Percentiles rank a stretch among this genome's conserved stretches.
Evolutionary conservation across 345 rosid species (phyloP).

Genomic region (Citrus reticulata): DNA sequence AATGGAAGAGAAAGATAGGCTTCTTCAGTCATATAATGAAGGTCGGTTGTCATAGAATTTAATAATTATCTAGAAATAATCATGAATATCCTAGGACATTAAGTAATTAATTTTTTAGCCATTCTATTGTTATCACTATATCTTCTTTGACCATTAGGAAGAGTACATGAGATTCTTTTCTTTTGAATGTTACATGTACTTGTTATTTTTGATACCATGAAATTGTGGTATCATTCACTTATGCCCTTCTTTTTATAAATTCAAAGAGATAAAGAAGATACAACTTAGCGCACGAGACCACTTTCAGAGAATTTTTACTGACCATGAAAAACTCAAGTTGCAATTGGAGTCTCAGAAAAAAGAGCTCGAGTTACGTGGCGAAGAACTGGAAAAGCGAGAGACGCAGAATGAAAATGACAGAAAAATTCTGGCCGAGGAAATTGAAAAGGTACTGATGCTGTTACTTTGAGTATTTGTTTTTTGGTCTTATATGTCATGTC

Average conservation of each 20-base stretch:
- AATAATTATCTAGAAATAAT: slow-evolving; percentile 1
- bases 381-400: slow-evolving; percentile 76
- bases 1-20: slow-evolving; percentile 76
- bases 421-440: slow-evolving; percentile 58
- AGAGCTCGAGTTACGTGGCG: slow-evolving; percentile 68
- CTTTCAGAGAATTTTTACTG: slow-evolving; percentile 68
- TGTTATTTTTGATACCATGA: background rate
- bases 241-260: slow-evolving; percentile 6
- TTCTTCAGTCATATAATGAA: slow-evolving; percentile 71
- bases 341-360: slow-evolving; percentile 71
- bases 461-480: slow-evolving; percentile 10
- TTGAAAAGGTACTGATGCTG: slow-evolving; percentile 51
- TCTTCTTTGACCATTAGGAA: background rate
- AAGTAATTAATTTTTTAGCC: background rate
- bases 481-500: background rate
- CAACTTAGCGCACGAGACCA: slow-evolving; percentile 74
- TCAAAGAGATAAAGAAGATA: slow-evolving; percentile 72
- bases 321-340: slow-evolving; percentile 77
- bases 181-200: background rate
- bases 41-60: slow-evolving; percentile 33
- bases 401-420: slow-evolving; percentile 79
- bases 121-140: background rate
- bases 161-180: background rate
- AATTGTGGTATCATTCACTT: background rate
- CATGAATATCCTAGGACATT: background rate